A percentile compares a stretch with the other conserved stretches of the same genome.
Evolutionary conservation across 2,329 filamentous ascomycete species (phyloP).

Genomic region (Cadophora luteo-olivacea): DNA sequence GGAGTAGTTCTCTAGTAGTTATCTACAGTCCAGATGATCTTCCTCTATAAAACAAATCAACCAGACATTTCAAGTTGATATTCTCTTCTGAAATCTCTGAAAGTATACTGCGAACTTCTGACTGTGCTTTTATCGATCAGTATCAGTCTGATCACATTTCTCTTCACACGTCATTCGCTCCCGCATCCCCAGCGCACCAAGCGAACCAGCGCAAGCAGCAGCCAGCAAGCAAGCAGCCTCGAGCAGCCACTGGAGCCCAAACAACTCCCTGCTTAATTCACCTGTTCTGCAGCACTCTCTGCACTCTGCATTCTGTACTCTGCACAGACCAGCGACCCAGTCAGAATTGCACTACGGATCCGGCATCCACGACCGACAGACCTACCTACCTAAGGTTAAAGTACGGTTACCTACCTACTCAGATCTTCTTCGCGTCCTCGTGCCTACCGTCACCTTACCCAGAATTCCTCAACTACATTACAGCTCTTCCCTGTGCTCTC

Average conservation of each 20-base stretch:
- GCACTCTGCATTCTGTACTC: neutral
- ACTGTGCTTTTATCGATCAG: too few relatives aligned
- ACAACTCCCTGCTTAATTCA: neutral
- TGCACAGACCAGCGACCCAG: neutral
- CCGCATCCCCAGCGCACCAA: neutral
- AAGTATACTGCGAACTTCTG: too few relatives aligned
- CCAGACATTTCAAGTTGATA: too few relatives aligned
- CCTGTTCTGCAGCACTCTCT: neutral
- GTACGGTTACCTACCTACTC: neutral
- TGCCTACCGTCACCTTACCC: neutral
- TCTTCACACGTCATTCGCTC: slow-evolving; percentile 18
- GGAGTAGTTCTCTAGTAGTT: too few relatives aligned
- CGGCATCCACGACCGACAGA: neutral
- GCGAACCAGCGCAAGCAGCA: neutral
- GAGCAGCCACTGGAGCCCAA: neutral
- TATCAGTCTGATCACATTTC: neutral
- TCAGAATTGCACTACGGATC: neutral
- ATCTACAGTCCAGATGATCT: too few relatives aligned
- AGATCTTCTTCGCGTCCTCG: neutral
- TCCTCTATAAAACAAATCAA: too few relatives aligned
- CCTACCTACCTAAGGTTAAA: neutral
- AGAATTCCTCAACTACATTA: neutral
- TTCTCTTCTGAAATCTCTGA: too few relatives aligned
- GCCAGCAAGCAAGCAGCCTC: neutral
- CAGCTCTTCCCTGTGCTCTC: neutral